Evolutionary conservation across 768 basidiomycete genomes (phyloP).

Genomic region (Rhizopogon roseolus): DNA sequence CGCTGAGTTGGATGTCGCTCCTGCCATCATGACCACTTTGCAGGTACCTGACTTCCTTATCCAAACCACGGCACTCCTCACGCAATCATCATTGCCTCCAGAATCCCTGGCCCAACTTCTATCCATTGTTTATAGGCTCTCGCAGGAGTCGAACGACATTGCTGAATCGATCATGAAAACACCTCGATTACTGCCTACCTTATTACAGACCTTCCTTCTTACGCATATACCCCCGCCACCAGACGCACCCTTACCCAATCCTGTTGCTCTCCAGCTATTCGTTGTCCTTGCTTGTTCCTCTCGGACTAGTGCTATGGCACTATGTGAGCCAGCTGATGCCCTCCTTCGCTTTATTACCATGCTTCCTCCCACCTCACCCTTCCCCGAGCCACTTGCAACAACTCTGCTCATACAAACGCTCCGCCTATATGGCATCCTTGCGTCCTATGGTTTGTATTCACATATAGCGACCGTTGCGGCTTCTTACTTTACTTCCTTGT

Average conservation of each 20-base stretch:
- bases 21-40: constrained; percentile 12
- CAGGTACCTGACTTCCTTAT: constrained; percentile 43
- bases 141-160: constrained; percentile 48
- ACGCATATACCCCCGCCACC: constrained; percentile 42
- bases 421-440: constrained; percentile 58
- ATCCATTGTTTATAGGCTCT: constrained; percentile 55
- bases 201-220: constrained; percentile 56
- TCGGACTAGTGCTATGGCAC: constrained; percentile 55
- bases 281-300: constrained; percentile 57
- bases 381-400: constrained; percentile 31
- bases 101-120: constrained; percentile 55
- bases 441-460: constrained; percentile 74
- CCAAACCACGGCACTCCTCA: constrained; percentile 38
- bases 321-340: constrained; percentile 55
- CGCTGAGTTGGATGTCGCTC: constrained; percentile 35
- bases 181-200: constrained; percentile 43
- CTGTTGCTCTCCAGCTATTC: constrained; percentile 51
- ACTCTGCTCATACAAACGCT: constrained; percentile 55
- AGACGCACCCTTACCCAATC: constrained; percentile 31
- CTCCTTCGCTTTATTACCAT: constrained; percentile 68
- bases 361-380: constrained; percentile 43
- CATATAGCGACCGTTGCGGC: constrained; percentile 59
- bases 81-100: constrained; percentile 37
- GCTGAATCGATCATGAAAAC: constrained; percentile 50
- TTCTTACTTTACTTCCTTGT: constrained; percentile 50